These are phyloP conservation scores for Fusarium multiceps DNA, from an alignment of 2,329 filamentous ascomycete genomes.

Conservation along the genomic window DNA sequence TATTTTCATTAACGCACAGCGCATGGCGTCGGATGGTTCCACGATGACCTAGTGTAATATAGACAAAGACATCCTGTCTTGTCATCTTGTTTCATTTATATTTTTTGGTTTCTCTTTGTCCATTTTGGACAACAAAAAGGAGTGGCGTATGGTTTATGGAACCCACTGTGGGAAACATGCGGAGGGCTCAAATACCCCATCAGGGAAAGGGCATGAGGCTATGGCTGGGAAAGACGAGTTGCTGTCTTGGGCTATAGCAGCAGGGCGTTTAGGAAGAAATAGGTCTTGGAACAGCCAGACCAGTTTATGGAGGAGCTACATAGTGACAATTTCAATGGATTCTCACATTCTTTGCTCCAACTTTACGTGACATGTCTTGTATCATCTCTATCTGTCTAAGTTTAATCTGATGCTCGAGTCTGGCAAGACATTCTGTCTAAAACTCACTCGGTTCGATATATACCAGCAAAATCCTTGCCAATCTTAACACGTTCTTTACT, in stretches of 20 bases:
- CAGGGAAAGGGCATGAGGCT: slow-evolving; percentile 26
- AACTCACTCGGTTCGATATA: not conserved
- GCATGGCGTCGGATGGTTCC: slow-evolving; percentile 42
- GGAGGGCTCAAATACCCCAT: slow-evolving; percentile 36
- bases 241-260: slow-evolving; percentile 41
- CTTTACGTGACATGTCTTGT: not conserved
- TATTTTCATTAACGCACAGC: slow-evolving; percentile 42
- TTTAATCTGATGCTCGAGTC: not conserved
- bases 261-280: slow-evolving; percentile 41
- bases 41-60: slow-evolving; percentile 46
- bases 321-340: slow-evolving; percentile 32
- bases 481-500: not conserved
- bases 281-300: slow-evolving; percentile 24
- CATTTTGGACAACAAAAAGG: slow-evolving; percentile 42
- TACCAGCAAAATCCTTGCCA: not conserved
- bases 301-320: slow-evolving; percentile 10
- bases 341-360: not conserved
- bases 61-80: slow-evolving; percentile 39
- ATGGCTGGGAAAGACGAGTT: slow-evolving; percentile 28
- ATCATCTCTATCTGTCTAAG: not conserved
- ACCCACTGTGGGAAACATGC: slow-evolving; percentile 23
- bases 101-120: slow-evolving; percentile 35
- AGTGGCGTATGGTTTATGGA: slow-evolving; percentile 38
- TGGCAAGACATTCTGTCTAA: not conserved
- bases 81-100: slow-evolving; percentile 38